Evolutionary conservation across 805 yeast species (phyloP).

Genomic region (Spathaspora passalidarum): DNA sequence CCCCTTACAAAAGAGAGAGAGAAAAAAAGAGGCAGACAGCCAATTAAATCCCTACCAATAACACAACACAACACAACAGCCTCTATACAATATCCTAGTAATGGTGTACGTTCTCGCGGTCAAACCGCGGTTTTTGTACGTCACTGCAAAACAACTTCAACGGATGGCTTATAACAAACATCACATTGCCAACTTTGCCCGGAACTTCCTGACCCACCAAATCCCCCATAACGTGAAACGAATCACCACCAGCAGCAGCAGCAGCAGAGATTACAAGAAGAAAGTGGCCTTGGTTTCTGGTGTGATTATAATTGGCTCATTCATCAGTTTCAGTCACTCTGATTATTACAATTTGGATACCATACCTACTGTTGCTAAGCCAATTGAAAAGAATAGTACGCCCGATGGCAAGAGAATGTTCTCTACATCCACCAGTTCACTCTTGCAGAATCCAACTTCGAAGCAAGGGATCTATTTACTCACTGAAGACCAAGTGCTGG

Average conservation of each 20-base stretch:
- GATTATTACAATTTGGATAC: constrained; percentile 42
- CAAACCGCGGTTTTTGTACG: constrained; percentile 17
- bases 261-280: constrained; percentile 8
- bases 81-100: neutral
- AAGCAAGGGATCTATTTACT: constrained; percentile 57
- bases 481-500: constrained; percentile 68
- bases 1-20: too few relatives aligned
- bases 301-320: constrained; percentile 41
- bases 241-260: neutral
- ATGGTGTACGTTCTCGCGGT: constrained; percentile 18
- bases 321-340: constrained; percentile 36
- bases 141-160: constrained; percentile 16
- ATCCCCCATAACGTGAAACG: neutral
- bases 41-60: neutral
- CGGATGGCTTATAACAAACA: constrained; percentile 6
- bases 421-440: constrained; percentile 44
- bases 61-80: neutral
- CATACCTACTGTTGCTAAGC: constrained; percentile 16
- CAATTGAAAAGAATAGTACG: neutral
- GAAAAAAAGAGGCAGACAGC: neutral
- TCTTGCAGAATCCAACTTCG: constrained; percentile 35
- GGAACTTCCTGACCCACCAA: constrained; percentile 4
- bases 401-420: constrained; percentile 16
- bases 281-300: constrained; percentile 42
- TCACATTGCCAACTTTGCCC: neutral